Conservation (phyloP, 1,139 yeast genomes). For the Yamadazyma sp. region DNA sequence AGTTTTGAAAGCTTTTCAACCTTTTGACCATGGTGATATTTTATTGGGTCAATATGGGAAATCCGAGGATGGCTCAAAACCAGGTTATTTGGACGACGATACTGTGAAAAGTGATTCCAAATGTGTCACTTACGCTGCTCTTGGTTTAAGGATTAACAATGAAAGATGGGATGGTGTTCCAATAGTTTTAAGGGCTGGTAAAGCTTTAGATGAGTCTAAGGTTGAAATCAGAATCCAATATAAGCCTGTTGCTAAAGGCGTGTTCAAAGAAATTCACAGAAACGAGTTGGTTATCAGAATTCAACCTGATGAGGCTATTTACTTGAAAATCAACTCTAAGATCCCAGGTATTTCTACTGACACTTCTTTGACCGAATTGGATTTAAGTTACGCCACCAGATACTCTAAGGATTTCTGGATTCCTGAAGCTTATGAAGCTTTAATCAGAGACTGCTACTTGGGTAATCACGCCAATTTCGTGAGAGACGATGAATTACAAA, state of each 20-base stretch:
- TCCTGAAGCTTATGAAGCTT: constrained; percentile 97
- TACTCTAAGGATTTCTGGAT: constrained; percentile 85
- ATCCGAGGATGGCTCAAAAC: constrained; percentile 85
- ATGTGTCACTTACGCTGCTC: constrained; percentile 91
- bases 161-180: constrained; percentile 99
- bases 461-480: constrained; percentile 98
- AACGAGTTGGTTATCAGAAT: constrained; percentile 91
- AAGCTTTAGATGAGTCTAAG: constrained; percentile 87
- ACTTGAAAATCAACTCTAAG: constrained; percentile 88
- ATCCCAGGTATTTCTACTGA: constrained; percentile 86
- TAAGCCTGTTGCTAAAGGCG: constrained; percentile 81
- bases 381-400: constrained; percentile 79
- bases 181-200: constrained; percentile 92
- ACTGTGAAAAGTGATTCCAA: constrained; percentile 82
- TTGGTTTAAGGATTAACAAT: constrained; percentile 73
- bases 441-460: constrained; percentile 83
- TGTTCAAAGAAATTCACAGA: constrained; percentile 78
- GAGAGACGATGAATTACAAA: constrained; percentile 95
- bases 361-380: constrained; percentile 85
- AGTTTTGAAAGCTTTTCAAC: constrained; percentile 78
- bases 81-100: constrained; percentile 88
- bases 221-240: constrained; percentile 95
- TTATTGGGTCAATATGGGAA: constrained; percentile 85
- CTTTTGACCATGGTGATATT: constrained; percentile 64
- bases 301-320: constrained; percentile 94